Percentiles rank a stretch among this genome's conserved stretches.
These are phyloP conservation scores for Pseudogymnoascus sp. DNA, from an alignment of 2,329 filamentous ascomycete species.

Conservation along the genomic window DNA sequence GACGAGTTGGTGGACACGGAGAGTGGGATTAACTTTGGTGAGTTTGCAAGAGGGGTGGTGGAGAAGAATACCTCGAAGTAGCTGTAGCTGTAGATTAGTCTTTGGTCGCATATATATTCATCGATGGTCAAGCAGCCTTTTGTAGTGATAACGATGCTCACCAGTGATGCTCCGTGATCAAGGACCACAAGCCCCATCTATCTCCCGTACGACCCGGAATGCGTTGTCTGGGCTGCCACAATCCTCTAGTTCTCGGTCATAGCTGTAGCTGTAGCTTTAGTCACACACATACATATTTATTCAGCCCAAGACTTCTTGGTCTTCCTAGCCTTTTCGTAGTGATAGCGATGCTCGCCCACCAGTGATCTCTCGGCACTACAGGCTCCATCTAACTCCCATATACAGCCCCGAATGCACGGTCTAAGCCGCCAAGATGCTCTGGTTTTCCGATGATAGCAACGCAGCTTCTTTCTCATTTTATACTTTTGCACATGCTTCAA, in stretches of 20 bases:
- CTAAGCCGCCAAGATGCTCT: background rate
- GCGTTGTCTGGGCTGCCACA: background rate
- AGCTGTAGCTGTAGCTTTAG: background rate
- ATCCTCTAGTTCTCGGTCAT: background rate
- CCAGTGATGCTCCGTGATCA: background rate
- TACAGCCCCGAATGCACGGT: background rate
- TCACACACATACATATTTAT: too few species aligned
- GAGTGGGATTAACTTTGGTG: conserved; percentile 61
- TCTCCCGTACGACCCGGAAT: background rate
- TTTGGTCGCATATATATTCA: conserved; percentile 1
- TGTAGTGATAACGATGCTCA: background rate
- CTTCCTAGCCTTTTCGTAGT: background rate
- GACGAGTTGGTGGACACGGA: conserved; percentile 66
- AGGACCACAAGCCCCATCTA: background rate
- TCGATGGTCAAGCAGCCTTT: background rate
- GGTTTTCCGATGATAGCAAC: background rate
- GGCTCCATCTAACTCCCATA: background rate
- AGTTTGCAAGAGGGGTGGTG: conserved; percentile 50
- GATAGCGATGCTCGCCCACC: background rate
- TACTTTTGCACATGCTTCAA: background rate
- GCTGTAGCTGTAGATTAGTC: background rate
- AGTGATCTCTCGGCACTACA: background rate
- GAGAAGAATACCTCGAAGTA: conserved; percentile 29
- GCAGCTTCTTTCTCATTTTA: background rate
- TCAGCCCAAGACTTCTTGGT: too few species aligned